Evolutionary conservation across 2,329 filamentous ascomycete species (phyloP).

Genomic region (Thielaviopsis ethacetica): DNA sequence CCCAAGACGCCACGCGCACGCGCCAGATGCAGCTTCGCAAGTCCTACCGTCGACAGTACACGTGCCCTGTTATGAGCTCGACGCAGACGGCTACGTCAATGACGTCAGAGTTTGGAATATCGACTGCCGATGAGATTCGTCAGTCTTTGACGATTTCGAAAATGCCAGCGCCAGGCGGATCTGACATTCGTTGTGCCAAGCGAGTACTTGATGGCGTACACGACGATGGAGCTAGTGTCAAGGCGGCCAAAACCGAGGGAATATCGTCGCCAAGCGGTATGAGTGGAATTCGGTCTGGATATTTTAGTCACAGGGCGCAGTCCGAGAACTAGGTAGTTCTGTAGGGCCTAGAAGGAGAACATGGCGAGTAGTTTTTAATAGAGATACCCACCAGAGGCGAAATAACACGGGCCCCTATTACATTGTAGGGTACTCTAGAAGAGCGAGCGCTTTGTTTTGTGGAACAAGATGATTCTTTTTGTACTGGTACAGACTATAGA

Average conservation of each 20-base stretch:
- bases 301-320: not conserved
- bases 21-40: conserved; percentile 4
- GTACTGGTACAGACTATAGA: conserved; percentile 8
- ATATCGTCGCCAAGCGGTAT: not conserved
- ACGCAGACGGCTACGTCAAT: not conserved
- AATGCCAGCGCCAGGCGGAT: not conserved
- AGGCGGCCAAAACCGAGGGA: not conserved
- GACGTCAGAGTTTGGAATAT: not conserved
- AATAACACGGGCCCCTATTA: not conserved
- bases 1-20: not conserved
- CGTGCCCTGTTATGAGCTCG: not conserved
- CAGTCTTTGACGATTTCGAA: conserved; percentile 1
- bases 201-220: not conserved
- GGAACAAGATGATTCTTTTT: not conserved
- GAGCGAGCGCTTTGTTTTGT: not conserved
- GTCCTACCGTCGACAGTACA: not conserved
- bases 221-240: not conserved
- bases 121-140: conserved; percentile 8
- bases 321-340: not conserved
- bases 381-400: not conserved
- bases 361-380: not conserved
- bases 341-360: not conserved
- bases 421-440: not conserved
- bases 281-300: not conserved
- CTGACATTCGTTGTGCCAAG: not conserved